These are phyloP conservation scores for Phaeotremella fagi DNA, from an alignment of 768 basidiomycete species.

Conservation along the genomic window DNA sequence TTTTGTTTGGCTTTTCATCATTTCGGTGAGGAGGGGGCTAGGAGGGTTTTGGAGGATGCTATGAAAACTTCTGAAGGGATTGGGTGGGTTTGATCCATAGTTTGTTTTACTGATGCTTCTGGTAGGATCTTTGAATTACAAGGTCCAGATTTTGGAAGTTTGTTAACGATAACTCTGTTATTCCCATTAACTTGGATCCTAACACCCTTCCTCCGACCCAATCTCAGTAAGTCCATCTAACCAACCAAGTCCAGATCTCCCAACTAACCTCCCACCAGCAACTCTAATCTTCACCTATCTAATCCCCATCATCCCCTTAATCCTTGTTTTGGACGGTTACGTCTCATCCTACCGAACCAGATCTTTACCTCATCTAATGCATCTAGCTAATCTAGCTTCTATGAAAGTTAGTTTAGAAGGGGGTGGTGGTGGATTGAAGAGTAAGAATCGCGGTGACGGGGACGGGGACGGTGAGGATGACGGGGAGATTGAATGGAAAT, in stretches of 20 bases:
- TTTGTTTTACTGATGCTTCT: neutral
- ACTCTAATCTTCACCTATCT: conserved; percentile 43
- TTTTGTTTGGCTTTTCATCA: conserved; percentile 47
- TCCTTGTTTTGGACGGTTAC: conserved; percentile 41
- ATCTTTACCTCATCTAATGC: conserved; percentile 24
- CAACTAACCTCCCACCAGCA: conserved; percentile 8
- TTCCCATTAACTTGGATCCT: conserved; percentile 31
- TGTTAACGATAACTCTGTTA: conserved; percentile 26
- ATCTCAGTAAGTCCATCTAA: conserved; percentile 18
- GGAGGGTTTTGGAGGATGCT: conserved; percentile 37
- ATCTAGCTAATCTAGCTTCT: conserved; percentile 17
- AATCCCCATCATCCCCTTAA: conserved; percentile 41
- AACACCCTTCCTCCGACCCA: conserved; percentile 29
- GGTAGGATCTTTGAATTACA: conserved; percentile 45
- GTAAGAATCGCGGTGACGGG: conserved; percentile 22
- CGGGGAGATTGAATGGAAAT: conserved; percentile 28
- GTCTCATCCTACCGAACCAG: conserved; percentile 36
- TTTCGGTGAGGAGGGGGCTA: conserved; percentile 38
- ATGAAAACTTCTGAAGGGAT: conserved; percentile 39
- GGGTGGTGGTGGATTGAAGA: conserved; percentile 27
- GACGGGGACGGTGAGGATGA: conserved; percentile 8
- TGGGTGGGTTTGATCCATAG: conserved; percentile 38
- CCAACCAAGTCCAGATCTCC: neutral
- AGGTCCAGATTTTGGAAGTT: conserved; percentile 26
- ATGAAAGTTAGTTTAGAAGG: conserved; percentile 22